phyloP scores from a whole-genome alignment of 169 alveolate species.

The Hepatocystis sp. region DNA sequence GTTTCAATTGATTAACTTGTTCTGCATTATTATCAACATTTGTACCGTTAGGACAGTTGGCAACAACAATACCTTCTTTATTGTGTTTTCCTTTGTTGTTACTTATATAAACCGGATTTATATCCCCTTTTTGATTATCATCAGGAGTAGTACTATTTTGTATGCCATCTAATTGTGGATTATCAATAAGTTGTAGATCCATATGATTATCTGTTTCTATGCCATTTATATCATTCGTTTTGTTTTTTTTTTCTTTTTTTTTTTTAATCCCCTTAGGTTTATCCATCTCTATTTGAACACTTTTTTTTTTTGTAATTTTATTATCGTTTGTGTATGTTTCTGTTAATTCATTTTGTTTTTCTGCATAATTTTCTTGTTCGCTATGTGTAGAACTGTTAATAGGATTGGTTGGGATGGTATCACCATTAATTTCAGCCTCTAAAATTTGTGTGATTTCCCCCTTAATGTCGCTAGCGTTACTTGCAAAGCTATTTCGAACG shows the following conservation, averaged over 20 bases:
- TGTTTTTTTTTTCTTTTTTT: too few species aligned
- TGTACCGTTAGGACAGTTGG: not conserved
- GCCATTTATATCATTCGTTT: slow-evolving; percentile 2
- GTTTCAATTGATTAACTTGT: slow-evolving; percentile 12
- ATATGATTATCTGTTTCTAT: slow-evolving; percentile 7
- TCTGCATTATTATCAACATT: slow-evolving; percentile 2
- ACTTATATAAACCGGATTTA: too few species aligned
- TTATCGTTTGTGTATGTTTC: not conserved
- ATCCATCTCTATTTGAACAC: too few species aligned
- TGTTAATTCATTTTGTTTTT: not conserved
- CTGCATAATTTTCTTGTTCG: not conserved
- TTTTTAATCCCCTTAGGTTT: too few species aligned
- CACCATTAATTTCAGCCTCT: too few species aligned
- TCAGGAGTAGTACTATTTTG: not conserved
- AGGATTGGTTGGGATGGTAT: too few species aligned
- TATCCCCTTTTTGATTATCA: slow-evolving; percentile 1
- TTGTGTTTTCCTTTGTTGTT: not conserved
- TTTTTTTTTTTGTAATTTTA: not conserved
- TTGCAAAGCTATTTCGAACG: too few species aligned
- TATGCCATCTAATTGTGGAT: not conserved
- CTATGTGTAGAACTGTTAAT: not conserved
- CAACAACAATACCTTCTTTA: too few species aligned
- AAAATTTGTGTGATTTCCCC: too few species aligned
- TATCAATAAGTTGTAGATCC: slow-evolving; percentile 6
- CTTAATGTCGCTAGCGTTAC: too few species aligned